Conservation (phyloP, 2,329 filamentous ascomycete species). For the Fusarium setosum region DNA sequence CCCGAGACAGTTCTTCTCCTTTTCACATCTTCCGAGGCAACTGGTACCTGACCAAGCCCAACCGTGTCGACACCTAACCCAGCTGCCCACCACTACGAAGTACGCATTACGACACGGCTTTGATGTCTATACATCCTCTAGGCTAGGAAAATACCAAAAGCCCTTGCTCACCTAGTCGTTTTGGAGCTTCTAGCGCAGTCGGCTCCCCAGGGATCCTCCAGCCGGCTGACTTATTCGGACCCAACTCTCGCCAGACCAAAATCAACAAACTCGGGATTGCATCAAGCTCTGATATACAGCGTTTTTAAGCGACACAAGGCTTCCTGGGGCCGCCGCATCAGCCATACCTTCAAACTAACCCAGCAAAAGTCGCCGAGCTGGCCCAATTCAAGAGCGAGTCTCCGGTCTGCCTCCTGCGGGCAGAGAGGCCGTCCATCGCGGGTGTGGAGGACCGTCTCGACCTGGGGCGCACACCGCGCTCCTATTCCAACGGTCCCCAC, state of each 20-base stretch:
- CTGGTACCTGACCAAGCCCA: constrained; percentile 35
- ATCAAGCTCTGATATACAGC: constrained; percentile 23
- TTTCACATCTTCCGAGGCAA: constrained; percentile 35
- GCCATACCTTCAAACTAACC: constrained; percentile 19
- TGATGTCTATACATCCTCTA: constrained; percentile 22
- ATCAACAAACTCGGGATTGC: constrained; percentile 4
- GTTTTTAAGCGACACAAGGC: constrained; percentile 30
- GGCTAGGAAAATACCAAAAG: constrained; percentile 13
- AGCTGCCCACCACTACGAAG: constrained; percentile 38
- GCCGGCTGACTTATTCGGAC: neutral
- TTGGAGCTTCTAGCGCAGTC: constrained; percentile 1
- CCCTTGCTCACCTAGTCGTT: constrained; percentile 5
- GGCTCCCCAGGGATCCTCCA: constrained; percentile 3
- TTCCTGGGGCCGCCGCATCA: constrained; percentile 32
- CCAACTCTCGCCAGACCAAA: constrained; percentile 8
- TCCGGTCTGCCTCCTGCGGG: constrained; percentile 55
- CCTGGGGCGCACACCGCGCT: constrained; percentile 43
- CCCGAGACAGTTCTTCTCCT: constrained; percentile 45
- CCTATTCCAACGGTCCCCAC: constrained; percentile 44
- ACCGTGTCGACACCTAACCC: constrained; percentile 43
- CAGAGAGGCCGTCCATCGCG: constrained; percentile 51
- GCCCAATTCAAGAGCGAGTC: constrained; percentile 56
- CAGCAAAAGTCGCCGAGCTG: constrained; percentile 49
- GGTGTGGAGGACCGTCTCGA: constrained; percentile 43
- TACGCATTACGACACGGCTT: constrained; percentile 29